Percentiles rank a stretch among this genome's conserved stretches.
Evolutionary conservation across 306 rosid genomes (phyloP).

Genomic region (Quercus engelmannii): DNA sequence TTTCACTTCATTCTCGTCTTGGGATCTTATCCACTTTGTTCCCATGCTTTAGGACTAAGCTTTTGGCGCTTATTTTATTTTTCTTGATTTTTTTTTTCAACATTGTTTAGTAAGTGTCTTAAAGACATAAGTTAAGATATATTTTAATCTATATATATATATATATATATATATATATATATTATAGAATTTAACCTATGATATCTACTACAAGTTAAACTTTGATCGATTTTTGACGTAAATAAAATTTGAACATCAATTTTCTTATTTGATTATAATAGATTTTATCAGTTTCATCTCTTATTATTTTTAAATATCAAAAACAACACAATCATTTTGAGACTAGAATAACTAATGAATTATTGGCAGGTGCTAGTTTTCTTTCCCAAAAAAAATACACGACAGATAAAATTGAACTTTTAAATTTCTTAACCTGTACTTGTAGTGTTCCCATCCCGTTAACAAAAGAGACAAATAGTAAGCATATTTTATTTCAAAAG

Average conservation of each 20-base stretch:
- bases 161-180: too few species aligned
- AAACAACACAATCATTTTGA: too few species aligned
- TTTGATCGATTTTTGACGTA: accelerated
- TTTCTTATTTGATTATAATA: accelerated
- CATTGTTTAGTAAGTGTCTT: too few species aligned
- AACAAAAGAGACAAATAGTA: background rate
- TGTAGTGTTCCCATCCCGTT: background rate
- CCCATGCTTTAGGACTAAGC: conserved; percentile 38
- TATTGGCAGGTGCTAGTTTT: background rate
- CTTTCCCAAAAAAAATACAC: background rate
- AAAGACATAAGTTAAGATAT: too few species aligned
- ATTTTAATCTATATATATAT: too few species aligned
- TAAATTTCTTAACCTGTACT: background rate
- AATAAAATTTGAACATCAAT: too few species aligned
- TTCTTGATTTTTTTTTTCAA: background rate
- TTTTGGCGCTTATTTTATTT: background rate
- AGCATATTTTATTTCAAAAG: background rate
- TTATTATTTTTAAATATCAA: too few species aligned
- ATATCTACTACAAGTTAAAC: too few species aligned
- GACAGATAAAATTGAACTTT: background rate
- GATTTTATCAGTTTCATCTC: too few species aligned
- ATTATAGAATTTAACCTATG: too few species aligned
- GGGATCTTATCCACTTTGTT: conserved; percentile 29
- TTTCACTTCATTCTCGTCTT: conserved; percentile 27
- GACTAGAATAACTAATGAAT: background rate